These are phyloP conservation scores for Senecio squalidus DNA, from an alignment of 140 eudicot species.

Conservation along the genomic window DNA sequence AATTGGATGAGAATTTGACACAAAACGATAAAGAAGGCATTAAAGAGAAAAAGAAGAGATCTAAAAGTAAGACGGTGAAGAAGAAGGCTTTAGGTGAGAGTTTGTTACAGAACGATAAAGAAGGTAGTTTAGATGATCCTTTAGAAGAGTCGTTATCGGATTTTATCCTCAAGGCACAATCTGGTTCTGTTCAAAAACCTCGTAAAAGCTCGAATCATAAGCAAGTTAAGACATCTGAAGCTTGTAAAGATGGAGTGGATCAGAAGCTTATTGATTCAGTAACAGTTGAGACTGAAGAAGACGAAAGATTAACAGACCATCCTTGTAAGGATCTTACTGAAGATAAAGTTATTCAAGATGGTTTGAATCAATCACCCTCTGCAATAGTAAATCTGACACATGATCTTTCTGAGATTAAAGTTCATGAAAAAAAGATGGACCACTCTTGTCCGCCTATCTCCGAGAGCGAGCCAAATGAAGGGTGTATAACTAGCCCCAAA, in stretches of 20 bases:
- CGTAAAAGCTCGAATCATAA: conserved; percentile 32
- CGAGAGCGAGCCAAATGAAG: conserved; percentile 12
- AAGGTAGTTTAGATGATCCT: conserved; percentile 26
- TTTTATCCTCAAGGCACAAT: conserved; percentile 58
- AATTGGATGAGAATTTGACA: neutral
- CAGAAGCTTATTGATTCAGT: conserved; percentile 17
- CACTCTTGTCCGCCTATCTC: conserved; percentile 3
- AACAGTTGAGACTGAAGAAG: conserved; percentile 14
- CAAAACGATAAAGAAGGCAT: no score
- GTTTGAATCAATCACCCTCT: conserved; percentile 7
- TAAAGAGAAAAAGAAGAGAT: conserved; percentile 26
- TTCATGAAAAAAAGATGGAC: conserved; percentile 22
- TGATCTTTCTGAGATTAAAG: conserved; percentile 28
- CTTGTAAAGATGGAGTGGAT: conserved; percentile 26
- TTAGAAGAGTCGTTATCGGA: conserved; percentile 64
- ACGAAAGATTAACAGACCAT: conserved; percentile 14
- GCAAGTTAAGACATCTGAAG: conserved; percentile 26
- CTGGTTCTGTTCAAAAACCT: conserved; percentile 47
- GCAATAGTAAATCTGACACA: conserved; percentile 22
- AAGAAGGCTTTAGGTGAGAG: conserved; percentile 20
- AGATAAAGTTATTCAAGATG: conserved; percentile 17
- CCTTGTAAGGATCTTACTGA: conserved; percentile 15
- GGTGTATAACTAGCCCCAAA: conserved; percentile 1
- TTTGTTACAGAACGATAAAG: conserved; percentile 22
- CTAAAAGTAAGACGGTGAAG: conserved; percentile 28